These are phyloP conservation scores for Aspergillus funiculosus DNA, from an alignment of 495 filamentous ascomycete genomes.

Conservation along the genomic window DNA sequence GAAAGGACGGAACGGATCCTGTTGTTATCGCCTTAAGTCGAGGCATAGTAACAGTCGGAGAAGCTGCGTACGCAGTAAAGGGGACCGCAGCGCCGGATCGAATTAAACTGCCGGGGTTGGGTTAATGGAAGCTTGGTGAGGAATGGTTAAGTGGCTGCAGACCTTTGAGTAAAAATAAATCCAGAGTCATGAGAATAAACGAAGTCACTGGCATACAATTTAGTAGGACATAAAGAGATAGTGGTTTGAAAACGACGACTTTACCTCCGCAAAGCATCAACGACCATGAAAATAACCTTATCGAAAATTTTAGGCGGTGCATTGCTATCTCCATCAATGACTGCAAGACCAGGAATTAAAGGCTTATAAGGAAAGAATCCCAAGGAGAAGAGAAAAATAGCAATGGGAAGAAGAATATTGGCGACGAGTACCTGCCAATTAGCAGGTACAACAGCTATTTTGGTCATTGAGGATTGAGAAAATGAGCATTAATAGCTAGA, in stretches of 20 bases:
- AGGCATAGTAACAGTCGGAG: slow-evolving; percentile 98
- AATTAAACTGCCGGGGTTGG: slow-evolving; percentile 61
- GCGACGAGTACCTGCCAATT: slow-evolving; percentile 36
- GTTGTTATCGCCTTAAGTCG: slow-evolving; percentile 96
- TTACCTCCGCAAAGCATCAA: slow-evolving; percentile 90
- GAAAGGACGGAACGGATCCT: slow-evolving; percentile 90
- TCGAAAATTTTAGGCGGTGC: slow-evolving; percentile 63
- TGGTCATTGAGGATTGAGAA: slow-evolving; percentile 3
- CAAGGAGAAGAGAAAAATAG: slow-evolving; percentile 75
- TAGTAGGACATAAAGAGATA: slow-evolving; percentile 10
- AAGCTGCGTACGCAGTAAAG: slow-evolving; percentile 92
- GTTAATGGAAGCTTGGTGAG: not conserved
- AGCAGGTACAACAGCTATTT: slow-evolving; percentile 20
- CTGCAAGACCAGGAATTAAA: slow-evolving; percentile 75
- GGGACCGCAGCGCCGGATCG: slow-evolving; percentile 74
- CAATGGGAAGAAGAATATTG: slow-evolving; percentile 72
- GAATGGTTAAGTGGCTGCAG: slow-evolving; percentile 15
- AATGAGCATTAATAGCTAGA: not conserved
- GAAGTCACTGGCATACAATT: slow-evolving; percentile 66
- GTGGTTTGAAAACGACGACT: not conserved
- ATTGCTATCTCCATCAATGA: slow-evolving; percentile 47
- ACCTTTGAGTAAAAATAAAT: slow-evolving; percentile 91
- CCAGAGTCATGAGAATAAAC: slow-evolving; percentile 76
- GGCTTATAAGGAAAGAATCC: slow-evolving; percentile 99
- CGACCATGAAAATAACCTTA: slow-evolving; percentile 92